Conservation (phyloP, 192 early-diverging fungal genomes). For the Mortierella hygrophila region DNA sequence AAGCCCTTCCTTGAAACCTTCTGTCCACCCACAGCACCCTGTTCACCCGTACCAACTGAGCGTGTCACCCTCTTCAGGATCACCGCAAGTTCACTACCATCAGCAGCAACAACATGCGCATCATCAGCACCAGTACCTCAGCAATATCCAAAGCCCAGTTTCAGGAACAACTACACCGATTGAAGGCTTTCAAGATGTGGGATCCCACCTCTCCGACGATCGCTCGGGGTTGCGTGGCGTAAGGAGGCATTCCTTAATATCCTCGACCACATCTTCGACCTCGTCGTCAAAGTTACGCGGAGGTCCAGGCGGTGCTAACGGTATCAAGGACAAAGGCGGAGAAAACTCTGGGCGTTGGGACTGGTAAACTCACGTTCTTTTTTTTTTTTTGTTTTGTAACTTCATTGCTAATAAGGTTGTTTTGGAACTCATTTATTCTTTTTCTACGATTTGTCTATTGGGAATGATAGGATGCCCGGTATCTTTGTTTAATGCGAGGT, state of each 20-base stretch:
- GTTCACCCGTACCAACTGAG: slow-evolving; percentile 11
- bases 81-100: background rate
- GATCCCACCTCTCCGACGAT: background rate
- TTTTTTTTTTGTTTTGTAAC: background rate
- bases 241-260: slow-evolving; percentile 9
- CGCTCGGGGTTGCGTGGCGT: background rate
- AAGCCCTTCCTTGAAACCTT: slow-evolving; percentile 13
- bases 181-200: background rate
- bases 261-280: background rate
- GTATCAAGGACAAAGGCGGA: slow-evolving; percentile 25
- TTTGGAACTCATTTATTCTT: background rate
- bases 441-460: background rate
- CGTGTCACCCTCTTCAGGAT: background rate
- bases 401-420: background rate
- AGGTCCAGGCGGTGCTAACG: background rate
- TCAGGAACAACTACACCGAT: slow-evolving; percentile 8
- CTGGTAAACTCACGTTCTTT: slow-evolving; percentile 14
- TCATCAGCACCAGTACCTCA: slow-evolving; percentile 4
- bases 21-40: slow-evolving; percentile 5
- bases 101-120: slow-evolving; percentile 15
- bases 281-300: slow-evolving; percentile 12
- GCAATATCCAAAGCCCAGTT: slow-evolving; percentile 2
- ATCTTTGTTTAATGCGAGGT: slow-evolving; percentile 9
- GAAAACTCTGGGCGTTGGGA: slow-evolving; percentile 45
- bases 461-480: slow-evolving; percentile 17